Evolutionary conservation across 768 basidiomycete genomes (phyloP).

Genomic region (Zangia roseola): DNA sequence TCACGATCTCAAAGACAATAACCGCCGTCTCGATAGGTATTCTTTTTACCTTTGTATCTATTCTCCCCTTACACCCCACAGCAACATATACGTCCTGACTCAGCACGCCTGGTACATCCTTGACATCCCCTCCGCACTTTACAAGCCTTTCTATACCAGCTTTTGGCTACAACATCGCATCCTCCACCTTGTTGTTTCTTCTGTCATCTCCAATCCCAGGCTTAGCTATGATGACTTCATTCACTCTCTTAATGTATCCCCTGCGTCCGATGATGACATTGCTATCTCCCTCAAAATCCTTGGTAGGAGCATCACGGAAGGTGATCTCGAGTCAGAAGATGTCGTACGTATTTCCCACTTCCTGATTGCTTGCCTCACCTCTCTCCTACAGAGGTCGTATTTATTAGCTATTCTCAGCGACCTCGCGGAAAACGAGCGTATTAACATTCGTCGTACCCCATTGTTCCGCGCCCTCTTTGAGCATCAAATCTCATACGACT

Average conservation of each 20-base stretch:
- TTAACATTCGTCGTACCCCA: constrained; percentile 41
- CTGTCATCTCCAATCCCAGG: constrained; percentile 33
- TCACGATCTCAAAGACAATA: constrained; percentile 36
- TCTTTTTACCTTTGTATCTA: background rate
- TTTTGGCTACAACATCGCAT: constrained; percentile 54
- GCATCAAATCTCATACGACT: constrained; percentile 22
- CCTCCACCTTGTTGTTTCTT: constrained; percentile 46
- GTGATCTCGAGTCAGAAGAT: constrained; percentile 45
- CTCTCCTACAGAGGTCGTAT: constrained; percentile 42
- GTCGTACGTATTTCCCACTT: constrained; percentile 38
- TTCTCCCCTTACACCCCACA: constrained; percentile 27
- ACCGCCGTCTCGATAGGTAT: constrained; percentile 44
- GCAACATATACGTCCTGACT: constrained; percentile 66
- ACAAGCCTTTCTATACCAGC: constrained; percentile 42
- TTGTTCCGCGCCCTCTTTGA: constrained; percentile 38
- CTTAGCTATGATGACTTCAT: constrained; percentile 42
- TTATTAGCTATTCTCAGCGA: constrained; percentile 38
- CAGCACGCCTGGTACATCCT: constrained; percentile 70
- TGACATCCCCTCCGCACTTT: constrained; percentile 44
- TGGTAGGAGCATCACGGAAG: constrained; percentile 41
- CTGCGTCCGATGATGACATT: constrained; percentile 32
- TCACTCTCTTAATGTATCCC: constrained; percentile 30
- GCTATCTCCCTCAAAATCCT: constrained; percentile 36
- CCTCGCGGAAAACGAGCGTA: constrained; percentile 31
- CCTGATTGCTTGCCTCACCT: constrained; percentile 1